Evolutionary conservation across 352 stramenopile species (phyloP).

Genomic region (Globisporangium polare): DNA sequence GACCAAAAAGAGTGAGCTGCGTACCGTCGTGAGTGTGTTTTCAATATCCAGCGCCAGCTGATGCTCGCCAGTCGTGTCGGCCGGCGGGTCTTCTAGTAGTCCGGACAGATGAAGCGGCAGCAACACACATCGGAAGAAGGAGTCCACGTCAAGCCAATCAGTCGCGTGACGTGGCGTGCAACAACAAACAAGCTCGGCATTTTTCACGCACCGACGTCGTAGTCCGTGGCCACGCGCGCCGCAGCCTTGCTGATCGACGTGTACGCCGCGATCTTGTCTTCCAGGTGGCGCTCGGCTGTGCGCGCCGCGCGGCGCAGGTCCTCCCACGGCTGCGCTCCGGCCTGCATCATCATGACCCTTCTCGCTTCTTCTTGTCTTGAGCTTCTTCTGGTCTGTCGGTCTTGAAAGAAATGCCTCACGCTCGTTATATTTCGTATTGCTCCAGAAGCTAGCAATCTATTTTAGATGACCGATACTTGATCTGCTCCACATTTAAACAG

Average conservation of each 20-base stretch:
- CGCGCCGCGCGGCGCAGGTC: constrained; percentile 67
- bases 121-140: neutral
- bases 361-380: neutral
- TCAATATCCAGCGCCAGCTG: constrained; percentile 77
- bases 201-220: constrained; percentile 55
- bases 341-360: constrained; percentile 55
- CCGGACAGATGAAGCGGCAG: neutral
- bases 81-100: constrained; percentile 57
- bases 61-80: constrained; percentile 50
- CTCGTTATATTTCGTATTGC: neutral
- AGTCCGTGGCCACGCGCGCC: constrained; percentile 29
- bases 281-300: constrained; percentile 66
- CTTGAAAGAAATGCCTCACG: neutral
- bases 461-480: neutral
- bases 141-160: neutral
- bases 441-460: neutral
- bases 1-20: constrained; percentile 3
- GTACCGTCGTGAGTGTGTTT: constrained; percentile 54
- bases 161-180: neutral
- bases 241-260: constrained; percentile 52
- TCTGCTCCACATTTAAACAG: neutral
- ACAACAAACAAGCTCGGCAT: neutral
- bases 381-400: neutral
- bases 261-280: constrained; percentile 80
- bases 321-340: constrained; percentile 56